Conservation (phyloP, 2,329 filamentous ascomycete genomes). For the Rachicladosporium sp. region DNA sequence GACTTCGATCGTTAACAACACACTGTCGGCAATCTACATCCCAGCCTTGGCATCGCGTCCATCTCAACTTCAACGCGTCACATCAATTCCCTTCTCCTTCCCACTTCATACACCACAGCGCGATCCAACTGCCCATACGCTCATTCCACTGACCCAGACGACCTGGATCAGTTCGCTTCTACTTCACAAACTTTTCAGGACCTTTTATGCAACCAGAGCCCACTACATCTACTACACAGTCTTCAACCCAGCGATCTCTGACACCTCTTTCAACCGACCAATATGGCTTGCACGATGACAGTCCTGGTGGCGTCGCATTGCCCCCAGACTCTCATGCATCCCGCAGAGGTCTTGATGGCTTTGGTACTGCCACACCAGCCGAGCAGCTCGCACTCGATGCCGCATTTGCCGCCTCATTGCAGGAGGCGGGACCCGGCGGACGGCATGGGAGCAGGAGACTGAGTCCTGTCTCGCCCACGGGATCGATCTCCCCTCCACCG, state of each 20-base stretch:
- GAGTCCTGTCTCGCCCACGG: conserved; percentile 10
- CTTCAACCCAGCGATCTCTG: conserved; percentile 32
- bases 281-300: conserved; percentile 44
- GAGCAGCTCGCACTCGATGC: conserved; percentile 17
- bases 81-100: not conserved
- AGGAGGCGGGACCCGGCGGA: conserved; percentile 7
- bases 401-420: conserved; percentile 17
- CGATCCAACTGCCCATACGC: conserved; percentile 4
- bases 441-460: conserved; percentile 12
- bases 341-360: too few species aligned
- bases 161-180: conserved; percentile 43
- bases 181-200: conserved; percentile 21
- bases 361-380: conserved; percentile 5
- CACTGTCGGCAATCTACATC: too few species aligned
- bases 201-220: conserved; percentile 56
- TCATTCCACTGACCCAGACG: conserved; percentile 37
- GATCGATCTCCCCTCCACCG: conserved; percentile 3
- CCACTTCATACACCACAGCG: conserved; percentile 3
- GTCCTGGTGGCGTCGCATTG: conserved; percentile 28
- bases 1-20: too few species aligned
- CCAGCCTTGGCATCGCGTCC: not conserved
- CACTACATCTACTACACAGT: conserved; percentile 25
- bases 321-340: conserved; percentile 9
- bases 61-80: not conserved
- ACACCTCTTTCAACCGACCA: conserved; percentile 33